These are phyloP conservation scores for Nyctanthes arbortristis DNA, from an alignment of 257 asterid species.

Conservation along the genomic window DNA sequence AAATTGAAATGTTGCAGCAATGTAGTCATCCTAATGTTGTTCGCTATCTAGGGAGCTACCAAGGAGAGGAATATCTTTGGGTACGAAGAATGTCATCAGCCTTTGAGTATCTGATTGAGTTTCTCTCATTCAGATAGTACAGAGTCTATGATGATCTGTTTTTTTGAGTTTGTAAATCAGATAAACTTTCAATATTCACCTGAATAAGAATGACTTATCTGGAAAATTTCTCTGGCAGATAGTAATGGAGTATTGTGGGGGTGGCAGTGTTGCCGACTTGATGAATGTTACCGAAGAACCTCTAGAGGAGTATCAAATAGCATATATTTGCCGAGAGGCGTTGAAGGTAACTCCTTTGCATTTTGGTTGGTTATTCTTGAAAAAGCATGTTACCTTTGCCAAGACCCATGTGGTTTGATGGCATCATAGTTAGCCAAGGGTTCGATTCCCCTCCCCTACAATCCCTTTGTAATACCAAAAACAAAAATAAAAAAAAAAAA, in stretches of 20 bases:
- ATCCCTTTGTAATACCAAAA: no score
- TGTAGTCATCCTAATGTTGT: conserved; percentile 99
- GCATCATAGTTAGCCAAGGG: no score
- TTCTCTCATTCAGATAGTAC: conserved; percentile 13
- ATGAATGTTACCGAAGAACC: conserved; percentile 89
- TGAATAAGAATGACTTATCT: conserved; percentile 18
- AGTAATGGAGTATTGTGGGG: conserved; percentile 99
- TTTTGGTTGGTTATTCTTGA: conserved; percentile 26
- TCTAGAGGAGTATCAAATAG: conserved; percentile 91
- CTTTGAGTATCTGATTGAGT: conserved; percentile 2
- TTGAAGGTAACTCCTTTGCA: conserved; percentile 75
- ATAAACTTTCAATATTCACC: conserved; percentile 11
- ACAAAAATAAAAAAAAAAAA: no score
- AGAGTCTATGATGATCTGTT: neutral
- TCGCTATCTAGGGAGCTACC: conserved; percentile 98
- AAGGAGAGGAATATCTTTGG: conserved; percentile 99
- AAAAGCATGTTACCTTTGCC: neutral
- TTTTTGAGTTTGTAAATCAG: conserved; percentile 15
- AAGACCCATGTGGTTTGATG: no score
- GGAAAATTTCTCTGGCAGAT: conserved; percentile 62
- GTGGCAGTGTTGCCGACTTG: conserved; percentile 98
- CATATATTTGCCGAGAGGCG: conserved; percentile 88
- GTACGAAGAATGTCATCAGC: conserved; percentile 45
- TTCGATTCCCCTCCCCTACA: no score
- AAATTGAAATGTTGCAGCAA: conserved; percentile 98